Base-by-base conservation (phyloP, 768 basidiomycete species). In the Cyathus striatus region DNA sequence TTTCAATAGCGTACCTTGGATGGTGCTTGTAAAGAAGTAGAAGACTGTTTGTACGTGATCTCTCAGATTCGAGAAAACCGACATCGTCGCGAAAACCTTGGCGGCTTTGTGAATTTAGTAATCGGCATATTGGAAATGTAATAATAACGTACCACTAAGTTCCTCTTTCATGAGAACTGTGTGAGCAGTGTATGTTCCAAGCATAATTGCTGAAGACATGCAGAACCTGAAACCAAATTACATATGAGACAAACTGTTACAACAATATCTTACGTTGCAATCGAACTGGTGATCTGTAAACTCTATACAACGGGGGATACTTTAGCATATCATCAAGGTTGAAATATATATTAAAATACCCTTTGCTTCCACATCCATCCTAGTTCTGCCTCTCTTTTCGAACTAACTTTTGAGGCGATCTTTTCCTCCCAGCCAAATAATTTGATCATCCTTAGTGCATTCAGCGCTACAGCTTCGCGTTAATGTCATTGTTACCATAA, bases 361-460 rank as follows among this genome's bases (percentile, higher is more conserved):
- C 53, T 57, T 17, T 72, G 62, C 52, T 74, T 77, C 68, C 72
- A 75, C 32, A 83, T 65, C 63, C 71, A 76, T 4, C 53, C 43
- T 17, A 89, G 60, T 59, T 90, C 88, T 5, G 73, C 73, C 34
- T 83, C 78, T 46, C 86, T 73, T 50, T 80, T 79, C 35, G 70
- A 69, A 9, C 65, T 60, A 27, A 90, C 64, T 36, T 65, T 67
- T 4, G 70, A 58, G 32, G 71, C 66, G 59, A 84, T 75, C 37
- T 78, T 71, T 41, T 73, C 71, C 67, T 83, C 74, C 74, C 86
- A 76, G 12, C 72, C 86, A 50, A 88, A 87, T 30, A 87, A 62
- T 58, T 88, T 88, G 55, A 85, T 66, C 78, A 86, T 84, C n/a
- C 83, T 74, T 12, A 85, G 58, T 16, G 78, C 73, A 42, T 72